Conservation (phyloP, 2,329 filamentous ascomycete genomes). For the Tolypocladium inflatum region DNA sequence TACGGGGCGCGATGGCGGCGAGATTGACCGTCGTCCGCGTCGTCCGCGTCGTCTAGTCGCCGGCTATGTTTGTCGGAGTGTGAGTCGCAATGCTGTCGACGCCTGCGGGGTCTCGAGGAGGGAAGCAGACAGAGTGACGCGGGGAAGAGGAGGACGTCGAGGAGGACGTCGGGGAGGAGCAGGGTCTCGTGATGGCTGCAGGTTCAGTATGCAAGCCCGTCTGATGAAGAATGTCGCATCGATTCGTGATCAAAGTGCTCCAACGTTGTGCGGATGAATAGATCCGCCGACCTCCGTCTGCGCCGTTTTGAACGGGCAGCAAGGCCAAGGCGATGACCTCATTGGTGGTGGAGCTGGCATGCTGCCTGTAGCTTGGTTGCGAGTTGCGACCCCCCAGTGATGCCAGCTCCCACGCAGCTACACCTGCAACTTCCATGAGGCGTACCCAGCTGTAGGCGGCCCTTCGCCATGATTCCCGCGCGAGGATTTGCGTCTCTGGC, state of each 20-base stretch:
- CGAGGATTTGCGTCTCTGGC: constrained; percentile 14
- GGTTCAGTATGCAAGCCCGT: background rate
- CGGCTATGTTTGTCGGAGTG: background rate
- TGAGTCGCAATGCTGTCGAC: background rate
- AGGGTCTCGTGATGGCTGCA: background rate
- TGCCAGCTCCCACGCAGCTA: background rate
- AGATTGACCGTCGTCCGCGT: background rate
- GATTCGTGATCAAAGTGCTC: background rate
- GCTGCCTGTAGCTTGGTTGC: background rate
- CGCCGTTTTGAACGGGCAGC: too few species aligned
- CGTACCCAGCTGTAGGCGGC: constrained; percentile 3
- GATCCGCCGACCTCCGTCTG: constrained; percentile 13
- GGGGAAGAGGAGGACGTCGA: background rate
- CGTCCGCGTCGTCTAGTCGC: background rate
- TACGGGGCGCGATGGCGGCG: background rate
- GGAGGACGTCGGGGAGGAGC: background rate
- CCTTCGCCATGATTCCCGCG: constrained; percentile 17
- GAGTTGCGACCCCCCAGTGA: background rate
- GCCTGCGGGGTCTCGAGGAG: background rate
- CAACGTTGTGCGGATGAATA: constrained; percentile 11
- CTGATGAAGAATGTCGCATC: background rate
- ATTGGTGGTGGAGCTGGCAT: constrained; percentile 4
- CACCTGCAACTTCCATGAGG: constrained; percentile 1
- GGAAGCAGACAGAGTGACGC: background rate
- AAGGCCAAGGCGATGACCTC: constrained; percentile 9